These are phyloP conservation scores for Eucalyptus pauciflora DNA, from an alignment of 345 rosid species.

Conservation along the genomic window DNA sequence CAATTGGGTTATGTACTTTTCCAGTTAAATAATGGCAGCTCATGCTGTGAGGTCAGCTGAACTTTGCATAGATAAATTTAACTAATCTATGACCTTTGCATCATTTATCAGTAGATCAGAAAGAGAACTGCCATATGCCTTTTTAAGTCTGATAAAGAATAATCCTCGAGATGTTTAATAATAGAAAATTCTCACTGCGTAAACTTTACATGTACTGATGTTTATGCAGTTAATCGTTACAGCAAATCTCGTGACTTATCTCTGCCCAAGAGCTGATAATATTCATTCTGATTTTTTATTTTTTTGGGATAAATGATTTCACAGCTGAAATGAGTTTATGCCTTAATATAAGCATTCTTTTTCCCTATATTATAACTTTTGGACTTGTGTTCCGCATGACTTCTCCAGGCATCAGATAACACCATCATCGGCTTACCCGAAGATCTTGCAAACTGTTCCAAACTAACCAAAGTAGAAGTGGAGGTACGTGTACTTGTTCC, in stretches of 20 bases:
- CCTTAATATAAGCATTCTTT: neutral
- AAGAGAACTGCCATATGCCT: neutral
- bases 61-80: neutral
- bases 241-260: neutral
- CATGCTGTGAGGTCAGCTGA: neutral
- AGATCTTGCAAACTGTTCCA: slow-evolving; percentile 57
- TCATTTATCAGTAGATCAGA: neutral
- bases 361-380: neutral
- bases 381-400: neutral
- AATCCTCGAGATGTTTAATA: neutral
- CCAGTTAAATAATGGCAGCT: neutral
- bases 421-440: slow-evolving; percentile 51
- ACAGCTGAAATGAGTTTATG: neutral
- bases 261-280: neutral
- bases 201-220: neutral
- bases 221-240: neutral
- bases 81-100: neutral
- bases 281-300: neutral
- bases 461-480: slow-evolving; percentile 66
- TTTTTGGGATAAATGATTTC: neutral
- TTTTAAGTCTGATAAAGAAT: neutral
- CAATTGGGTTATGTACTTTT: neutral
- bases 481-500: slow-evolving; percentile 36
- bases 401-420: slow-evolving; percentile 70
- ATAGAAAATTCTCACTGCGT: neutral